Conservation (phyloP, 2,329 filamentous ascomycete species). For the Penicillium sp. region DNA sequence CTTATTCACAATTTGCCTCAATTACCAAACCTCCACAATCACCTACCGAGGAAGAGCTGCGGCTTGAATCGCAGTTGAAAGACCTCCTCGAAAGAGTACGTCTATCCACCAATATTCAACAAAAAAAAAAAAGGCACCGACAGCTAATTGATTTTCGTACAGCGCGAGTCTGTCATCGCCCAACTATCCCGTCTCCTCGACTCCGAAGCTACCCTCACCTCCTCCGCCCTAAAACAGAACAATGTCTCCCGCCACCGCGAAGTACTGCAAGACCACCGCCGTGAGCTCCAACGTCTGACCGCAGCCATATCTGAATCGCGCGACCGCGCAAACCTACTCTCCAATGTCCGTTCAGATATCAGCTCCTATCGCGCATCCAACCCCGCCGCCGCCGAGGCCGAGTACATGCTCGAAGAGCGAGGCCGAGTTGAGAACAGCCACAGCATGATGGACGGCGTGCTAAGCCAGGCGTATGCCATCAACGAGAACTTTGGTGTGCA, state of each 20-base stretch:
- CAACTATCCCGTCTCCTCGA: conserved; percentile 89
- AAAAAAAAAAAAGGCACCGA: not conserved
- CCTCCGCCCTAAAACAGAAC: conserved; percentile 94
- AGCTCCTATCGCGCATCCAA: conserved; percentile 81
- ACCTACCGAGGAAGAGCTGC: conserved; percentile 78
- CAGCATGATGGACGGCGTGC: conserved; percentile 81
- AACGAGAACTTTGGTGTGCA: conserved; percentile 88
- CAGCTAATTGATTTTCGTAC: conserved; percentile 16
- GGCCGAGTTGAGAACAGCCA: conserved; percentile 83
- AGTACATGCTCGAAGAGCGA: conserved; percentile 96
- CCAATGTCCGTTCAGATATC: conserved; percentile 89
- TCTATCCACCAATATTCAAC: conserved; percentile 1
- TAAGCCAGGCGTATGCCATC: conserved; percentile 94
- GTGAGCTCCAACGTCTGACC: conserved; percentile 75
- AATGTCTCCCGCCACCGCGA: conserved; percentile 90
- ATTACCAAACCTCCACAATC: conserved; percentile 76
- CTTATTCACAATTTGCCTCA: conserved; percentile 86
- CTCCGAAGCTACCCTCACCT: conserved; percentile 81
- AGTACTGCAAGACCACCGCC: conserved; percentile 81
- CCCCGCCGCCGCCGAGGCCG: conserved; percentile 79
- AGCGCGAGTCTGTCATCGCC: conserved; percentile 78
- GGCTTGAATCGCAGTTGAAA: conserved; percentile 76
- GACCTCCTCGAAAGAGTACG: conserved; percentile 66
- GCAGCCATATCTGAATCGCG: conserved; percentile 73
- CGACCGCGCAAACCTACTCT: conserved; percentile 84